Evolutionary conservation across 495 filamentous ascomycete species (phyloP), one percentile per base, ranked within the genome.

Genomic region (Aspergillus ellipticus): DNA sequence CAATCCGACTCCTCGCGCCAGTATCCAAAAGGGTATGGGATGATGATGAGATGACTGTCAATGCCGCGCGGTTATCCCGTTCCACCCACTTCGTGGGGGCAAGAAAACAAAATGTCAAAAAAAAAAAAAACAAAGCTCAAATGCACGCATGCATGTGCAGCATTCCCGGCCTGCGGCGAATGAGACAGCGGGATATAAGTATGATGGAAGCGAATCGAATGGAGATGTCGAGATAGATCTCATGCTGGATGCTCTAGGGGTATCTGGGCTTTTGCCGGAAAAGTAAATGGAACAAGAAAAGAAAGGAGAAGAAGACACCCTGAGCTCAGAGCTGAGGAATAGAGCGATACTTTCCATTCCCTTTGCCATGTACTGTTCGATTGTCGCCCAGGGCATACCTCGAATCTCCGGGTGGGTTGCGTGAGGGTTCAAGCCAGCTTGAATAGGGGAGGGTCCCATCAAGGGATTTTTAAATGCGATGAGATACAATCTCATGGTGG

Each of bases 351-450:
- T n/a, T n/a, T n/a, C n/a, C n/a, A n/a, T n/a, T n/a, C n/a, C n/a
- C n/a, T n/a, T n/a, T n/a, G n/a, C n/a, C n/a, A n/a, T n/a, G n/a
- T 47, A 5, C 17, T 24, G 21, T 24, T 15, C 10, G 43, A 15
- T 26, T 26, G 43, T 26, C 20, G 21, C 10, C 43, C 43, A 20
- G 21, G 17, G 11, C 31, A 33, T 17, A 11, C 8, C 11, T 19
- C 6, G 21, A 22, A 47, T 57, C 55, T 52, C 51, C 46, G 31
- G 56, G 53, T 52, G 42, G 42, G 46, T n/a, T 55, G 31, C 54
- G 54, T 55, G 42, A 19, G 41, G 54, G n/a, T n/a, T 57, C 56
- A 63, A 59, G 56, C 61, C 61, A 37, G 56, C 57, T 63, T 57
- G 57, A 47, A 54, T 41, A 26, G n/a, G n/a, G n/a, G n/a, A 42